phyloP scores from a whole-genome alignment of 495 filamentous ascomycete species.

The Xylaria scruposa region DNA sequence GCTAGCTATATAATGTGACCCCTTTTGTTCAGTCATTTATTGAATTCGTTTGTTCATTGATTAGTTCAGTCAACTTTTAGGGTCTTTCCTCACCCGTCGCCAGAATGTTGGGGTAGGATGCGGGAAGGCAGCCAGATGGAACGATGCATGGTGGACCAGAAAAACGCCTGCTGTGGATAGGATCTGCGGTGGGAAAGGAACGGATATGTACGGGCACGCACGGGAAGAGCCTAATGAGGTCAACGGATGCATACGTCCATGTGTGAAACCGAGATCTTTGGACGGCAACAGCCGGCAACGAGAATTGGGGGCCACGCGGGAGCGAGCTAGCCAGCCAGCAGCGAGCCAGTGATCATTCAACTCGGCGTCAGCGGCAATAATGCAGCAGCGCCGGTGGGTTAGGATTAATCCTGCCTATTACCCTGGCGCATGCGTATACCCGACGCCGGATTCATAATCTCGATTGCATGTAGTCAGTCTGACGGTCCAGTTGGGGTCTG shows the following conservation, averaged over 20 bases:
- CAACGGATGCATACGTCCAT: constrained; percentile 31
- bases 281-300: constrained; percentile 29
- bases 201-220: constrained; percentile 31
- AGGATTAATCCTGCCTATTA: constrained; percentile 17
- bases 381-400: constrained; percentile 28
- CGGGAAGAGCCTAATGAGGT: constrained; percentile 31
- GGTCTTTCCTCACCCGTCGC: background rate
- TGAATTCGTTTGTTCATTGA: background rate
- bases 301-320: constrained; percentile 19
- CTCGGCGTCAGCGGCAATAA: constrained; percentile 26
- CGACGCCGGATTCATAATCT: constrained; percentile 7
- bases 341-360: constrained; percentile 7
- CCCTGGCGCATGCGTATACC: constrained; percentile 12
- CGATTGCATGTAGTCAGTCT: constrained; percentile 18
- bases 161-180: constrained; percentile 22
- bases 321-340: constrained; percentile 15
- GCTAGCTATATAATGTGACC: background rate
- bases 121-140: constrained; percentile 25
- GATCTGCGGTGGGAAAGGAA: constrained; percentile 28
- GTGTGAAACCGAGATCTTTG: constrained; percentile 30
- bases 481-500: constrained; percentile 8
- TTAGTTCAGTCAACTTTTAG: background rate
- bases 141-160: constrained; percentile 27
- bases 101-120: constrained; percentile 26
- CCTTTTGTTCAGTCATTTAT: background rate